These are phyloP conservation scores for Yarrowia galli DNA, from an alignment of 1,139 yeast species.

Conservation along the genomic window DNA sequence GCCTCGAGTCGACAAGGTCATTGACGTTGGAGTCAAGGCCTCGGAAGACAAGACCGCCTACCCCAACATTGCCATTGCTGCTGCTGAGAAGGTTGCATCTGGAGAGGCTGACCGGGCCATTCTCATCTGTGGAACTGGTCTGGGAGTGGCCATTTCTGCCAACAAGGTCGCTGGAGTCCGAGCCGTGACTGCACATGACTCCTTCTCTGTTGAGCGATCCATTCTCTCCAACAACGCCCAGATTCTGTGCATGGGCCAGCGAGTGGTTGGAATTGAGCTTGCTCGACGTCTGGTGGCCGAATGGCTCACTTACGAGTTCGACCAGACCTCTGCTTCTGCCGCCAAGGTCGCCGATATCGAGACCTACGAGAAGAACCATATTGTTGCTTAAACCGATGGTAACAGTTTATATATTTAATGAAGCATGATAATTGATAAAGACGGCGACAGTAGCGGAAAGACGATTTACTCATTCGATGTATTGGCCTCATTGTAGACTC, in stretches of 20 bases:
- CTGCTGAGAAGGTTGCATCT: slow-evolving; percentile 53
- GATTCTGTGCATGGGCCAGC: slow-evolving; percentile 58
- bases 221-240: slow-evolving; percentile 57
- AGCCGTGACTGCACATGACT: slow-evolving; percentile 61
- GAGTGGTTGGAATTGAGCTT: slow-evolving; percentile 58
- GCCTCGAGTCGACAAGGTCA: slow-evolving; percentile 51
- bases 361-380: slow-evolving; percentile 47
- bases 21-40: slow-evolving; percentile 54
- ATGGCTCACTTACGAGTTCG: slow-evolving; percentile 56
- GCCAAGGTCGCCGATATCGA: slow-evolving; percentile 53
- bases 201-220: slow-evolving; percentile 57
- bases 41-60: slow-evolving; percentile 51
- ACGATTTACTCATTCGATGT: no score
- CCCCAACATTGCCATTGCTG: slow-evolving; percentile 56
- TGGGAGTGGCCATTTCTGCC: slow-evolving; percentile 59
- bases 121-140: slow-evolving; percentile 58
- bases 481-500: no score
- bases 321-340: slow-evolving; percentile 54
- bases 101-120: slow-evolving; percentile 57
- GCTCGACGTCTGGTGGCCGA: slow-evolving; percentile 56
- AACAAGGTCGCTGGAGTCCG: slow-evolving; percentile 58
- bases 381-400: slow-evolving; percentile 4
- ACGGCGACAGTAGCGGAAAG: no score
- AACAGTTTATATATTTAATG: not conserved
- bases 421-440: not conserved